Conservation (phyloP, 139 green algal genomes). For the Coelastrella sp. region DNA sequence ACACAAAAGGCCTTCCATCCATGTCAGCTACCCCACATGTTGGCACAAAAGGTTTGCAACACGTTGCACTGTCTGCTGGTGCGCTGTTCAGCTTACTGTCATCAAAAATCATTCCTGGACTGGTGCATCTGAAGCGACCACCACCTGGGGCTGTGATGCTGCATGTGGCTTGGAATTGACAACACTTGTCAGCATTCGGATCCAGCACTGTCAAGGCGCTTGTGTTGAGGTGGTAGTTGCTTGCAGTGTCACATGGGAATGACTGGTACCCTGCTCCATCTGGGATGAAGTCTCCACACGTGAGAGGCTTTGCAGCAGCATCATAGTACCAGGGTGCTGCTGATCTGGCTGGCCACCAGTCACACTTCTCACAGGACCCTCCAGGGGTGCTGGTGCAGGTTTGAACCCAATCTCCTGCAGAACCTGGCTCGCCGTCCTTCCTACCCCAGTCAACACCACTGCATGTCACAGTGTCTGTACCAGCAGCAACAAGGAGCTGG, state of each 20-base stretch:
- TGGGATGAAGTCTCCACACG: not conserved
- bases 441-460: not conserved
- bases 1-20: not conserved
- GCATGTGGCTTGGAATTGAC: slow-evolving; percentile 13
- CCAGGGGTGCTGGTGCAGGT: not conserved
- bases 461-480: not conserved
- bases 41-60: not conserved
- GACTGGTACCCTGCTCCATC: not conserved
- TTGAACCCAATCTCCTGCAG: not conserved
- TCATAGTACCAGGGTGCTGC: slow-evolving; percentile 22
- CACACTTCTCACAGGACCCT: not conserved
- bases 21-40: not conserved
- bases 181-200: not conserved
- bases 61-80: not conserved
- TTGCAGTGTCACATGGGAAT: not conserved
- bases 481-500: too few relatives aligned
- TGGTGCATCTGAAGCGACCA: not conserved
- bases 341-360: slow-evolving; percentile 32
- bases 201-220: not conserved
- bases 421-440: not conserved
- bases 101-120: not conserved
- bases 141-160: not conserved
- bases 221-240: not conserved
- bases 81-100: not conserved
- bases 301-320: not conserved